These are phyloP conservation scores for Aphanomyces stellatus DNA, from an alignment of 352 stramenopile genomes.

Conservation along the genomic window DNA sequence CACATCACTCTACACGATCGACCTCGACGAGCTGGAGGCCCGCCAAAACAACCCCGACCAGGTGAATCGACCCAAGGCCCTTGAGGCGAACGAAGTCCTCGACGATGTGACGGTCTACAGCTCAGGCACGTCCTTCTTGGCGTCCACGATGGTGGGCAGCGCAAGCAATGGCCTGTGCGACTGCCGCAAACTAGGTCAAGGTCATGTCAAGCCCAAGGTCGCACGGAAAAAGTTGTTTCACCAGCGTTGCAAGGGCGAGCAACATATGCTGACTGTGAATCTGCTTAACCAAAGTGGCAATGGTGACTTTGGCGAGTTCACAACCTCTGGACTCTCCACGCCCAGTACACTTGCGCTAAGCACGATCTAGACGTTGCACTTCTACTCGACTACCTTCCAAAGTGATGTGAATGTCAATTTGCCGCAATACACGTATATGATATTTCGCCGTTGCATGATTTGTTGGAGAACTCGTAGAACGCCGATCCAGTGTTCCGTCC, in stretches of 20 bases:
- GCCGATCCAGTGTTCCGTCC: no score
- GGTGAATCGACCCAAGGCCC: not conserved
- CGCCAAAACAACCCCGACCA: not conserved
- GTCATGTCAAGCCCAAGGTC: constrained; percentile 3
- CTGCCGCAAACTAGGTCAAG: constrained; percentile 12
- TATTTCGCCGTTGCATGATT: no score
- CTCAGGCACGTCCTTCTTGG: not conserved
- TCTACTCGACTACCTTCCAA: no score
- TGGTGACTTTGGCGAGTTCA: constrained; percentile 11
- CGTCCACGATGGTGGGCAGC: not conserved
- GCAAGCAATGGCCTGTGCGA: not conserved
- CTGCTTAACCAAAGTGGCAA: constrained; percentile 3
- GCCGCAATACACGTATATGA: no score
- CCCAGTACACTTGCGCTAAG: no score
- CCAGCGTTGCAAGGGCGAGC: not conserved
- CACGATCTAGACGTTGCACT: no score
- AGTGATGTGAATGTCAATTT: no score
- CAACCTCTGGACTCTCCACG: no score
- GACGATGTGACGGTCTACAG: not conserved
- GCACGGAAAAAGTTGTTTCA: constrained; percentile 6
- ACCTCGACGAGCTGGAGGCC: constrained; percentile 15
- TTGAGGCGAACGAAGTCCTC: not conserved
- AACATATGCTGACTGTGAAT: constrained; percentile 8
- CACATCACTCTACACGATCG: constrained; percentile 45
- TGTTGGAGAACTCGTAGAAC: no score